These are phyloP conservation scores for Cadophora gregata DNA, from an alignment of 2,329 filamentous ascomycete species.

Conservation along the genomic window DNA sequence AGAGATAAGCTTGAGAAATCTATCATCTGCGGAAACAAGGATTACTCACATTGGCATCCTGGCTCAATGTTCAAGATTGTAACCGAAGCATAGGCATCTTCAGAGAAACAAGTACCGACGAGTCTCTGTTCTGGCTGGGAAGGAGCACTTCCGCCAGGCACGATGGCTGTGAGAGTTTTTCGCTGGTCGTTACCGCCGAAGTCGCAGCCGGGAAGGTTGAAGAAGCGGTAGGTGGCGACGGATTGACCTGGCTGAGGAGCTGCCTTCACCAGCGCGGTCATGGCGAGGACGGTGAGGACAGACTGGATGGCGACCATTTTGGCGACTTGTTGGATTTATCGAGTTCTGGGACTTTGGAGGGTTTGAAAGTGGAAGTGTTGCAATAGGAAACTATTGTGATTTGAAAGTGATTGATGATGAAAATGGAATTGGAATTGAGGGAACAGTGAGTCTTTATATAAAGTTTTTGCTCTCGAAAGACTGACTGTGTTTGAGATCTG, in stretches of 20 bases:
- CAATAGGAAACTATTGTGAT: too few relatives aligned
- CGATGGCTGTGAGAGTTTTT: background rate
- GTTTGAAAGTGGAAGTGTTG: background rate
- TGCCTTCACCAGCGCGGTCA: background rate
- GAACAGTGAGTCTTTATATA: background rate
- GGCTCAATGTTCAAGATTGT: background rate
- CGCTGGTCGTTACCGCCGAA: background rate
- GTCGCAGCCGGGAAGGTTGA: background rate
- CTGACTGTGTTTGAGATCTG: background rate
- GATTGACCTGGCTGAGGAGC: background rate
- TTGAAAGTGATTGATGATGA: background rate
- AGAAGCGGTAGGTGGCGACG: constrained; percentile 5
- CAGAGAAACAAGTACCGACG: background rate
- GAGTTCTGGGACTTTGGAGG: background rate
- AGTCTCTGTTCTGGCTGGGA: background rate
- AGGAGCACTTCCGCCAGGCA: background rate
- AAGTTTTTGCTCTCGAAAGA: background rate
- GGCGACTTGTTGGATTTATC: background rate
- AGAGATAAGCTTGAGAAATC: background rate
- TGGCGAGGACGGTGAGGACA: background rate
- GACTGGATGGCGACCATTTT: constrained; percentile 10
- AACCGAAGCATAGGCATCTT: background rate
- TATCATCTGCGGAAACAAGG: background rate
- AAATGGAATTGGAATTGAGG: background rate
- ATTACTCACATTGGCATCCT: constrained; percentile 1